Evolutionary conservation across 208 protist species (phyloP), one percentile per base, ranked within the genome.

Genomic region (Zelonia costaricensis): DNA sequence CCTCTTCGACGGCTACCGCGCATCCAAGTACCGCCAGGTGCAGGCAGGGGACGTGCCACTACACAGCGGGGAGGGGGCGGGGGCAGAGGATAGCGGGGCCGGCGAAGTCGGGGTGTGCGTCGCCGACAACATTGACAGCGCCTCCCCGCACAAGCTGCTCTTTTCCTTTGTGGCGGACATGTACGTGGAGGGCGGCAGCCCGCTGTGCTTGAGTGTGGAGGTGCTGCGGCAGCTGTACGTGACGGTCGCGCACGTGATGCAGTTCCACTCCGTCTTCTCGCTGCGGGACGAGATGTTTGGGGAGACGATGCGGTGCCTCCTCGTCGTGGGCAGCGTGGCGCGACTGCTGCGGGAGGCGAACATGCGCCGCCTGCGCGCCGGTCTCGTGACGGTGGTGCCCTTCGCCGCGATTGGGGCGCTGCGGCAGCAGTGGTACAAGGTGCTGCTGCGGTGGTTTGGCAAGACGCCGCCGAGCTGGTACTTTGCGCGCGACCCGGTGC

Each of bases 401-500:
- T 88, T 75, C 55, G 53, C 81, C 12, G 80, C 70, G 16, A 73
- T 95, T 53, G 83, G 78, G 10, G 69, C 67, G 44, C 69, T 92
- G 69, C 85, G 85, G 18, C 83, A 91, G 70, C 78, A 81, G 18
- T 88, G 72, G 64, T 95, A 95, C 60, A 69, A 61, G 49, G 78
- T 59, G 44, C 70, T 92, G 42, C 72, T 95, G 61, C 89, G 81
- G 48, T 95, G 89, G 89, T 92, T 95, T 69, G 80, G 73, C 39
- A 82, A 86, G 68, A 74, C 49, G 31, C 89, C 85, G 40, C 85
- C 85, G 31, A 83, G 78, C 10, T 95, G 86, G 85, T 92, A 91
- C 64, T 89, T 88, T 61, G 77, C 83, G 22, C 62, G 62, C 31
- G 75, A 90, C 58, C 75, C 68, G 36, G 56, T 57, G 30, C 72